Percentiles rank a stretch among this genome's conserved stretches.
Evolutionary conservation across 345 rosid species (phyloP).

Genomic region (Dimocarpus longan): DNA sequence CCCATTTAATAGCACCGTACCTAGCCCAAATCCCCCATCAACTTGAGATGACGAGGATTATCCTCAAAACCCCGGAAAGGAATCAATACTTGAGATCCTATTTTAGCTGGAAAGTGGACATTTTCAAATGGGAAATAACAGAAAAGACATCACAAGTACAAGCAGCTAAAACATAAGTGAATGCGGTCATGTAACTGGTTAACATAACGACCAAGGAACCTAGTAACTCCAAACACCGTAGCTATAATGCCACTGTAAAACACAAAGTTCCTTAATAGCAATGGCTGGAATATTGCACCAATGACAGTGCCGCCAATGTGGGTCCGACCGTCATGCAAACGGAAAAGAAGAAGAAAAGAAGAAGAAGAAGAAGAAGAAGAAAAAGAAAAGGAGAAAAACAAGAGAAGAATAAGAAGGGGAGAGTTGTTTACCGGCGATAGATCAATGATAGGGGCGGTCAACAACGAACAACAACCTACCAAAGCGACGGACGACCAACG

Average conservation of each 20-base stretch:
- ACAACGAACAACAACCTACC: too few species aligned
- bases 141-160: background rate
- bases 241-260: slow-evolving; percentile 85
- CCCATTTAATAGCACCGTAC: slow-evolving; percentile 33
- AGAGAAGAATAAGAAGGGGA: too few species aligned
- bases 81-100: slow-evolving; percentile 95
- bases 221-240: slow-evolving; percentile 96
- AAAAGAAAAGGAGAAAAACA: too few species aligned
- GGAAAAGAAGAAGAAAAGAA: too few species aligned
- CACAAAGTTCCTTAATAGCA: background rate
- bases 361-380: too few species aligned
- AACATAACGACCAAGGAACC: slow-evolving; percentile 96
- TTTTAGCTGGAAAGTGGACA: slow-evolving; percentile 58
- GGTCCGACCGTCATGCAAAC: too few species aligned
- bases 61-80: slow-evolving; percentile 98
- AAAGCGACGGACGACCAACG: too few species aligned
- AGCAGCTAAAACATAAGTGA: background rate
- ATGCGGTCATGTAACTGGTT: slow-evolving; percentile 93
- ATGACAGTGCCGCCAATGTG: too few species aligned
- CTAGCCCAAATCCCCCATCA: slow-evolving; percentile 99
- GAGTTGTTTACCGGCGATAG: too few species aligned
- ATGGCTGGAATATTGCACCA: too few species aligned
- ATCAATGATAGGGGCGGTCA: too few species aligned
- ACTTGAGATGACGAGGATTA: slow-evolving; percentile 82
- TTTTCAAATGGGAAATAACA: background rate